Percentiles rank a stretch among this genome's conserved stretches.
Evolutionary conservation across 306 rosid species (phyloP).

Genomic region (Prunus salicina): DNA sequence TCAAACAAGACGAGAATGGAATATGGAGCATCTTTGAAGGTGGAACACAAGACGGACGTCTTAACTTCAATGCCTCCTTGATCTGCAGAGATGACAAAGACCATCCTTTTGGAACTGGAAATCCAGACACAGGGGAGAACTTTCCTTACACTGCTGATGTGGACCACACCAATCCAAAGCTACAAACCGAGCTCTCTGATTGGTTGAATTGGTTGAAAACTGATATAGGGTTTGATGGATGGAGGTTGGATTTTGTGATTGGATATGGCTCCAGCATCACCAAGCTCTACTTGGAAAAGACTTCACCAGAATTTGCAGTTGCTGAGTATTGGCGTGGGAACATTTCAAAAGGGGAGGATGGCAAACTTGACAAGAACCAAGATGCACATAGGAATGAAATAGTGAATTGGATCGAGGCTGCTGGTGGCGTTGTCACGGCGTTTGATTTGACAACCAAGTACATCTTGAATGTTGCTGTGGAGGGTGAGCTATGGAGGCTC

Average conservation of each 20-base stretch:
- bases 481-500: slow-evolving; percentile 60
- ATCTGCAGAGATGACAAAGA: slow-evolving; percentile 56
- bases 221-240: slow-evolving; percentile 68
- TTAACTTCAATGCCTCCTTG: slow-evolving; percentile 58
- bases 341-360: slow-evolving; percentile 22
- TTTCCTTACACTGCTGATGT: slow-evolving; percentile 27
- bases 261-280: slow-evolving; percentile 49
- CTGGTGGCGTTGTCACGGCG: slow-evolving; percentile 42
- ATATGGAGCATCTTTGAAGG: slow-evolving; percentile 66
- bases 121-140: slow-evolving; percentile 40
- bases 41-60: slow-evolving; percentile 50
- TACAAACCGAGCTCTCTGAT: slow-evolving; percentile 54
- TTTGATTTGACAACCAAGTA: slow-evolving; percentile 56
- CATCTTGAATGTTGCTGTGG: slow-evolving; percentile 50
- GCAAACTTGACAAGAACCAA: slow-evolving; percentile 36
- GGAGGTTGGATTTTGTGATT: slow-evolving; percentile 65
- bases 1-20: slow-evolving; percentile 46
- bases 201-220: slow-evolving; percentile 82
- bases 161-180: slow-evolving; percentile 63
- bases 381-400: slow-evolving; percentile 33
- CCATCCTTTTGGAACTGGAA: slow-evolving; percentile 63
- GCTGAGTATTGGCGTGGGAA: slow-evolving; percentile 49
- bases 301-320: slow-evolving; percentile 58
- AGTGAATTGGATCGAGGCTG: slow-evolving; percentile 35
- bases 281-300: slow-evolving; percentile 46